phyloP scores from a whole-genome alignment of 331 rosid genomes.

The Dryas integrifolia region DNA sequence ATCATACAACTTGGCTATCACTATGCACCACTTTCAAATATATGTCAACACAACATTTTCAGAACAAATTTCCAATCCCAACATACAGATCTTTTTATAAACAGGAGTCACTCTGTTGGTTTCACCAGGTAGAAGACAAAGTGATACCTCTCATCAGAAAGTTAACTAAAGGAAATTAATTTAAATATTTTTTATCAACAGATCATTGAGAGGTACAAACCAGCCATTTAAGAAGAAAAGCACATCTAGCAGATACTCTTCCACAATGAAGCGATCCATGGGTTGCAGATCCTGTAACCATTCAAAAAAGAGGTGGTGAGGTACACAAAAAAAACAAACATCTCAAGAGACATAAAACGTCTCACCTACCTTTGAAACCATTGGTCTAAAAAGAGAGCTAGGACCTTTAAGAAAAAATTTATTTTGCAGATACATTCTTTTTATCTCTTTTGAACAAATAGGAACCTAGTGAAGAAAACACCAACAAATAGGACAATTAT shows the following conservation, averaged over 20 bases:
- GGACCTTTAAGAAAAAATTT: no score
- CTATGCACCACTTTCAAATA: neutral
- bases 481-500: no score
- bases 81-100: neutral
- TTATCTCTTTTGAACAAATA: no score
- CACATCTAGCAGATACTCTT: slow-evolving; percentile 94
- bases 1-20: neutral
- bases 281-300: slow-evolving; percentile 84
- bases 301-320: slow-evolving; percentile 11
- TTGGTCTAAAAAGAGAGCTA: no score
- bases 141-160: slow-evolving; percentile 6
- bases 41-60: neutral
- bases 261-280: slow-evolving; percentile 87
- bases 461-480: no score
- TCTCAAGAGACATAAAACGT: no score
- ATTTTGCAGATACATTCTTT: no score
- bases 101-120: neutral
- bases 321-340: neutral
- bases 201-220: slow-evolving; percentile 51
- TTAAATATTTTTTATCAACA: neutral
- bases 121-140: neutral
- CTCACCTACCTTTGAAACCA: no score
- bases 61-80: neutral
- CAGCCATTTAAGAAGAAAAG: slow-evolving; percentile 96
- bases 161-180: neutral